Evolutionary conservation across 225 moss, liverwort and hornwort species (phyloP).

Genomic region (Polytrichum commune): DNA sequence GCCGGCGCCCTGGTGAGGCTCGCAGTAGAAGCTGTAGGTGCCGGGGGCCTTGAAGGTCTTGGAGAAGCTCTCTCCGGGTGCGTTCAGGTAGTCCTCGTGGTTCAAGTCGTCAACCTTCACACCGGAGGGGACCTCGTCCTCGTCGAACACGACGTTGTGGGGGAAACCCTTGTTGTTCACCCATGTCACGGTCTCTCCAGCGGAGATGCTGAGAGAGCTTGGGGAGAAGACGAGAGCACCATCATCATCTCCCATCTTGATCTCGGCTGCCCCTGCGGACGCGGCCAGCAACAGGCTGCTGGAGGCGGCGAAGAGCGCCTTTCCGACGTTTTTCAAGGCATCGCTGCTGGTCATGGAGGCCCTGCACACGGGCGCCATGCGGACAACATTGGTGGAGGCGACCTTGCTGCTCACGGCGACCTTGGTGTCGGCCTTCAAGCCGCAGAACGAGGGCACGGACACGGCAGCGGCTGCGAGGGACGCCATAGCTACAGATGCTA

Average conservation of each 20-base stretch:
- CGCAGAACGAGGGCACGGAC: slow-evolving; percentile 49
- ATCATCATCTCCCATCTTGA: slow-evolving; percentile 68
- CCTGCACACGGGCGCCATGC: slow-evolving; percentile 47
- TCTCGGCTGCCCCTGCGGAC: slow-evolving; percentile 50
- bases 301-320: slow-evolving; percentile 70
- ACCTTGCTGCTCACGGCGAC: slow-evolving; percentile 24
- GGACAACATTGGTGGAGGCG: slow-evolving; percentile 37
- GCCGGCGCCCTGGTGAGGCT: slow-evolving; percentile 83
- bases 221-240: slow-evolving; percentile 54
- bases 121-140: slow-evolving; percentile 54
- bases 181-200: slow-evolving; percentile 59
- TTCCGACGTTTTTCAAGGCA: slow-evolving; percentile 49
- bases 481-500: slow-evolving; percentile 28
- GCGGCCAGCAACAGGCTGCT: slow-evolving; percentile 56
- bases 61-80: slow-evolving; percentile 22
- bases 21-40: slow-evolving; percentile 63
- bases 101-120: slow-evolving; percentile 40
- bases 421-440: slow-evolving; percentile 58
- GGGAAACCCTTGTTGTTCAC: slow-evolving; percentile 84
- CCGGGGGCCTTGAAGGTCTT: slow-evolving; percentile 44
- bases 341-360: slow-evolving; percentile 36
- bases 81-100: slow-evolving; percentile 65
- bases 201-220: background rate
- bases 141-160: slow-evolving; percentile 81
- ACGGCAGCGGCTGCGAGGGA: slow-evolving; percentile 42